Evolutionary conservation across 2,329 filamentous ascomycete genomes (phyloP).

Genomic region (Phaeosphaeria sp.): DNA sequence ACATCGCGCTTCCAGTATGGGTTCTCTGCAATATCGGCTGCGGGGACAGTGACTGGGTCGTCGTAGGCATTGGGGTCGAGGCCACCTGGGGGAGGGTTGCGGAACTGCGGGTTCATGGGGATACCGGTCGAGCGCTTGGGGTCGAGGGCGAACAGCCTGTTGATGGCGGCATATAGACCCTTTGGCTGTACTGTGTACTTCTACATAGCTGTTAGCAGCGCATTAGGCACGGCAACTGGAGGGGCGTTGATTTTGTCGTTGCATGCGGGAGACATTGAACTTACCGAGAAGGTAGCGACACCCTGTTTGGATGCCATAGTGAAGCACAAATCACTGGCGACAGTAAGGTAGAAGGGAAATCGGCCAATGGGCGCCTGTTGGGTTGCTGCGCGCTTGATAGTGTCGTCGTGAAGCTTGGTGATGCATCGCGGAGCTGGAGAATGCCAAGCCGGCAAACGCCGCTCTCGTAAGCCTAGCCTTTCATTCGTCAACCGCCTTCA

Average conservation of each 20-base stretch:
- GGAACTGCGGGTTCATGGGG: slow-evolving; percentile 90
- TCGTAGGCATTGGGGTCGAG: slow-evolving; percentile 75
- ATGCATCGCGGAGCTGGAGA: slow-evolving; percentile 31
- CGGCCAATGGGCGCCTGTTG: slow-evolving; percentile 30
- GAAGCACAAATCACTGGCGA: slow-evolving; percentile 17
- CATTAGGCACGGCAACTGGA: slow-evolving; percentile 1
- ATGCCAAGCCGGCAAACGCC: slow-evolving; percentile 33
- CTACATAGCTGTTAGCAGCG: slow-evolving; percentile 56
- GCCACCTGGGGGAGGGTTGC: slow-evolving; percentile 80
- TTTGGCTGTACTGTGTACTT: slow-evolving; percentile 95
- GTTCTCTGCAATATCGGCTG: slow-evolving; percentile 87
- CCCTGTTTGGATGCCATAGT: slow-evolving; percentile 44
- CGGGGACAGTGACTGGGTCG: slow-evolving; percentile 84
- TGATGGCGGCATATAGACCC: slow-evolving; percentile 86
- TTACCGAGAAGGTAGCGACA: slow-evolving; percentile 39
- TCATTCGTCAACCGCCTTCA: slow-evolving; percentile 1
- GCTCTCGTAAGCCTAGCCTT: neutral
- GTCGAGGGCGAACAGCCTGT: slow-evolving; percentile 80
- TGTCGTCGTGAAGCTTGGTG: slow-evolving; percentile 30
- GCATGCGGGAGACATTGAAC: slow-evolving; percentile 6
- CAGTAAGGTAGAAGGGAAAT: slow-evolving; percentile 22
- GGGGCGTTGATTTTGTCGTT: slow-evolving; percentile 11
- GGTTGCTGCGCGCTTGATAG: slow-evolving; percentile 22
- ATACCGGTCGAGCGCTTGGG: slow-evolving; percentile 88
- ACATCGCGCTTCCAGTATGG: slow-evolving; percentile 95